A percentile compares a stretch with the other conserved stretches of the same genome.
Conservation (phyloP, 139 green algal species). For the Micractinium sp. region DNA sequence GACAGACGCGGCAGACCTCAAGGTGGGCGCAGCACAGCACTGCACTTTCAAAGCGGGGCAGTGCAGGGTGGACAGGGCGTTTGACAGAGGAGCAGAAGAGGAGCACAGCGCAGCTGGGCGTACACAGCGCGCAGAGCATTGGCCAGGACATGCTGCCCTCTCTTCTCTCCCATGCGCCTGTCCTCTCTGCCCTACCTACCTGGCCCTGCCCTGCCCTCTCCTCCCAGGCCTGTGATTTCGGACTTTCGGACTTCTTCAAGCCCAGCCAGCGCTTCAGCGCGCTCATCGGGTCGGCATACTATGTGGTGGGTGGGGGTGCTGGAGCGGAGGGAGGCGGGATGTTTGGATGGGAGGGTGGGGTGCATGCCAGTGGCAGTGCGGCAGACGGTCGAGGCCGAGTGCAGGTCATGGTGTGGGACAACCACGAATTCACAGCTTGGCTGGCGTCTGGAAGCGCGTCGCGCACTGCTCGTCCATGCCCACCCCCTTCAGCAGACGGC, state of each 20-base stretch:
- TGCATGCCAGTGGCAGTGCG: no score
- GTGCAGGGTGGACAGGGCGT: no score
- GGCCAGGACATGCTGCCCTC: background rate
- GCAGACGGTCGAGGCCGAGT: no score
- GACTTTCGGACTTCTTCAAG: conserved; percentile 74
- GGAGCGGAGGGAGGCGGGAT: background rate
- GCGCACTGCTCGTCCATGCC: no score
- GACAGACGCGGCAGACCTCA: conserved; percentile 53
- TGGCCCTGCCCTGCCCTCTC: background rate
- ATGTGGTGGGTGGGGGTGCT: conserved; percentile 62
- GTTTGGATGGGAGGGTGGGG: background rate
- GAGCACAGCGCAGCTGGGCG: background rate
- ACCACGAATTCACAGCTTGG: no score
- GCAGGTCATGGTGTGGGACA: no score
- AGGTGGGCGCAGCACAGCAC: background rate
- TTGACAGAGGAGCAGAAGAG: background rate
- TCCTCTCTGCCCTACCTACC: background rate
- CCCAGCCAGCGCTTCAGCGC: conserved; percentile 33
- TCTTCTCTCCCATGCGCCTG: background rate
- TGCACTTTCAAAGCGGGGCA: background rate
- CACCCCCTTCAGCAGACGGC: no score
- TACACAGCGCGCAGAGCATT: background rate
- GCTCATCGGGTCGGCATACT: conserved; percentile 64
- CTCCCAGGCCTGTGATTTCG: conserved; percentile 71
- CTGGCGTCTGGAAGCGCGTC: no score